phyloP scores from a whole-genome alignment of 2,329 filamentous ascomycete species.

The Mycosphaerelloides madeirae region DNA sequence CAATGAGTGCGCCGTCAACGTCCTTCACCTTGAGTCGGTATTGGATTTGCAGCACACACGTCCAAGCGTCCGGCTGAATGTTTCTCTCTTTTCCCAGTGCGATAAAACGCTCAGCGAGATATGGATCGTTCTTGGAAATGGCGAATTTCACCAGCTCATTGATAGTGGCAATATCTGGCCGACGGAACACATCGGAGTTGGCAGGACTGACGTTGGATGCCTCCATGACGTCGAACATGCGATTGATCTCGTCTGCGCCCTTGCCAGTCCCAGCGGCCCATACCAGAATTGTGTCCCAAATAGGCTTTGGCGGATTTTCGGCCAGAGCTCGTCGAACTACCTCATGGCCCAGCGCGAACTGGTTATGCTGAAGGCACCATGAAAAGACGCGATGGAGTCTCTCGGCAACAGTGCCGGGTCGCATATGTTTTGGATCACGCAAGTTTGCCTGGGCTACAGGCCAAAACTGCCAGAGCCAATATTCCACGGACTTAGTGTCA shows the following conservation, averaged over 20 bases:
- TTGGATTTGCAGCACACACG: conserved; percentile 69
- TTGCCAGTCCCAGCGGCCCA: conserved; percentile 71
- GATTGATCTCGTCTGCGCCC: conserved; percentile 65
- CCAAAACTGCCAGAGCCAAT: conserved; percentile 52
- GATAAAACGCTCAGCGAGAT: conserved; percentile 69
- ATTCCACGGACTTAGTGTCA: conserved; percentile 57
- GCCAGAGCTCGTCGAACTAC: conserved; percentile 47
- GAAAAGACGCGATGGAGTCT: conserved; percentile 11
- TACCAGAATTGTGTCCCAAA: conserved; percentile 69
- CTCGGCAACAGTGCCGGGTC: neutral
- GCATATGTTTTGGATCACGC: neutral
- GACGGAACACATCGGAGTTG: conserved; percentile 44
- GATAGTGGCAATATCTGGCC: conserved; percentile 65
- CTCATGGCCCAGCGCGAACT: conserved; percentile 58
- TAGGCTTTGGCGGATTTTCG: conserved; percentile 25
- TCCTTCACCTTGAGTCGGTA: conserved; percentile 71
- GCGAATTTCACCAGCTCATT: conserved; percentile 72
- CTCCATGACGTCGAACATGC: conserved; percentile 66
- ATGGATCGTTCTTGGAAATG: conserved; percentile 62
- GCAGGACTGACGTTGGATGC: conserved; percentile 20
- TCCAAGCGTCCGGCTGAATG: conserved; percentile 63
- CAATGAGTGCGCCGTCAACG: conserved; percentile 61
- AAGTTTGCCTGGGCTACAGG: neutral
- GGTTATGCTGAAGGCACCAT: conserved; percentile 41
- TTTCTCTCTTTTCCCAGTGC: conserved; percentile 60